Percentiles rank a stretch among this genome's conserved stretches.
These are phyloP conservation scores for Hypoxylon cercidicola DNA, from an alignment of 495 filamentous ascomycete genomes.

Conservation along the genomic window DNA sequence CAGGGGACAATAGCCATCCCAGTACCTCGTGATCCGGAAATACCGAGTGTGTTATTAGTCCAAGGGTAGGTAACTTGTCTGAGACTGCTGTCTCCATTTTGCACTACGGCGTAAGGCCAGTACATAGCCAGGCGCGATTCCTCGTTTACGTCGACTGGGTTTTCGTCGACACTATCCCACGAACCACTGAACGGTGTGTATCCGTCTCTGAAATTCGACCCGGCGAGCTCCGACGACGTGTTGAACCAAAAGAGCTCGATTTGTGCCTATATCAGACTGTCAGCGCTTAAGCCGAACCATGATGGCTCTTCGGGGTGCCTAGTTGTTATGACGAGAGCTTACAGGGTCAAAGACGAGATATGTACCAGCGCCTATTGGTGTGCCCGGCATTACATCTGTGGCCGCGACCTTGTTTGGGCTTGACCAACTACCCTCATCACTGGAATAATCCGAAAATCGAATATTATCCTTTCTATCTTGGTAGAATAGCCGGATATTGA, in stretches of 20 bases:
- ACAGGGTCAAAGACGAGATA: background rate
- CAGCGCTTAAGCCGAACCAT: background rate
- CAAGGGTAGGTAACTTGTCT: slow-evolving; percentile 15
- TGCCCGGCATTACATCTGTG: background rate
- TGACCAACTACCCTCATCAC: slow-evolving; percentile 15
- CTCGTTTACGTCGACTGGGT: background rate
- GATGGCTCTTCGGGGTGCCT: background rate
- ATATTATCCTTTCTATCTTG: slow-evolving; percentile 11
- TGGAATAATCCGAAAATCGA: slow-evolving; percentile 18
- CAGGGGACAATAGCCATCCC: slow-evolving; percentile 6
- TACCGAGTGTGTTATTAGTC: slow-evolving; percentile 4
- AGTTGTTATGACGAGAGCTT: background rate
- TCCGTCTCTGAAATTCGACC: slow-evolving; percentile 13
- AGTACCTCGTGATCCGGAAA: slow-evolving; percentile 4
- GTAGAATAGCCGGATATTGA: slow-evolving; percentile 9
- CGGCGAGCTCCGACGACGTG: slow-evolving; percentile 7
- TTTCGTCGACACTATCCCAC: slow-evolving; percentile 6
- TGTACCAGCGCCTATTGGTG: slow-evolving; percentile 3
- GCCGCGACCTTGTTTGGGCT: slow-evolving; percentile 5
- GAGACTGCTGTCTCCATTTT: background rate
- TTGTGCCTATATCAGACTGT: slow-evolving; percentile 5
- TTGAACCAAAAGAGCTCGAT: slow-evolving; percentile 8
- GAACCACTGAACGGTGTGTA: slow-evolving; percentile 1
- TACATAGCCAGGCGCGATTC: slow-evolving; percentile 10
- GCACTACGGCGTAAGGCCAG: slow-evolving; percentile 15